Evolutionary conservation across 352 stramenopile species (phyloP).

Genomic region (Pythium monospermum): DNA sequence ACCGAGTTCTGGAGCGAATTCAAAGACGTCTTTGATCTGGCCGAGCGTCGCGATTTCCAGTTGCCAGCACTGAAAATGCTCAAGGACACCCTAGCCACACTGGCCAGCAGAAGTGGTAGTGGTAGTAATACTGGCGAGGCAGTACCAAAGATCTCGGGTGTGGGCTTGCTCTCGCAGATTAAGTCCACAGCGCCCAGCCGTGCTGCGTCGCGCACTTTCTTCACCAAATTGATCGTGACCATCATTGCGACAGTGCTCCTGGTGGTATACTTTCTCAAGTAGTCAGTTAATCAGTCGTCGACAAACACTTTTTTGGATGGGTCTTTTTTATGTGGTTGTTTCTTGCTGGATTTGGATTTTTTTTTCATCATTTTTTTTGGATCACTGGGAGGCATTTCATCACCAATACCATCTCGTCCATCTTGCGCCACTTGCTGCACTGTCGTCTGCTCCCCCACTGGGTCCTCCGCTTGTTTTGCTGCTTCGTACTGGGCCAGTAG

Average conservation of each 20-base stretch:
- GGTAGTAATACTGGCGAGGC: not conserved
- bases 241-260: constrained; percentile 55
- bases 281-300: constrained; percentile 4
- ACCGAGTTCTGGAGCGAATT: constrained; percentile 68
- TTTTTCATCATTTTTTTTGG: no score
- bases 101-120: not conserved
- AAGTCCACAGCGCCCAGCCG: constrained; percentile 35
- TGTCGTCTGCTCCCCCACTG: not conserved
- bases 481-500: constrained; percentile 1
- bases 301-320: constrained; percentile 9
- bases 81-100: constrained; percentile 33
- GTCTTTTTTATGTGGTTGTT: not conserved
- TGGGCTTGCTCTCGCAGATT: constrained; percentile 45
- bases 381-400: no score
- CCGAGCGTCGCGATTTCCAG: constrained; percentile 30
- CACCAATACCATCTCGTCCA: no score
- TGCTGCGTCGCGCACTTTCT: constrained; percentile 52
- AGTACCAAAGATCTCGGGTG: constrained; percentile 31
- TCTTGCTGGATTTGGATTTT: no score
- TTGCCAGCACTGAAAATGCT: constrained; percentile 50
- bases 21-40: constrained; percentile 73
- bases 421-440: no score
- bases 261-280: constrained; percentile 42
- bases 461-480: not conserved
- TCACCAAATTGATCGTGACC: constrained; percentile 63